phyloP scores from a whole-genome alignment of 441 rosid species.

The Erodium moschatum region DNA sequence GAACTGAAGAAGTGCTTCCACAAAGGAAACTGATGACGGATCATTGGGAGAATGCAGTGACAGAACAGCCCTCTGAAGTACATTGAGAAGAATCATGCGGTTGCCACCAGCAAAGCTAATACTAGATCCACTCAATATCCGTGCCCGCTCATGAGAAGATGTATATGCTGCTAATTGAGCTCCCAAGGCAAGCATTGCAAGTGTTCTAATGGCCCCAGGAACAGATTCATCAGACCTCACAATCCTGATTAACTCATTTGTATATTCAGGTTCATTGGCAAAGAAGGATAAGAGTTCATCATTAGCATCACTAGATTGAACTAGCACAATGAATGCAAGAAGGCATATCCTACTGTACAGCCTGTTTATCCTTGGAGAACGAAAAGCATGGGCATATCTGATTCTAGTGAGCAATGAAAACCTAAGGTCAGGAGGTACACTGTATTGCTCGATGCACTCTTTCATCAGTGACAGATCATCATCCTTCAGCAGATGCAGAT shows the following conservation, averaged over 20 bases:
- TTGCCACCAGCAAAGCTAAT: slow-evolving; percentile 88
- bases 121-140: slow-evolving; percentile 84
- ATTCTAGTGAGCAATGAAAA: slow-evolving; percentile 83
- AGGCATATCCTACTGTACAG: slow-evolving; percentile 87
- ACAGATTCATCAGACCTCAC: slow-evolving; percentile 81
- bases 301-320: slow-evolving; percentile 90
- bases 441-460: slow-evolving; percentile 70
- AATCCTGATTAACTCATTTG: slow-evolving; percentile 86
- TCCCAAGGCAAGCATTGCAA: slow-evolving; percentile 88
- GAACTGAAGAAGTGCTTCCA: slow-evolving; percentile 94
- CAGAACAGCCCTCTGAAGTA: slow-evolving; percentile 88
- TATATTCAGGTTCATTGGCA: slow-evolving; percentile 96
- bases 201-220: slow-evolving; percentile 83
- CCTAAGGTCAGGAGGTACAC: slow-evolving; percentile 65
- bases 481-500: slow-evolving; percentile 77
- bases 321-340: slow-evolving; percentile 89
- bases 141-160: slow-evolving; percentile 90
- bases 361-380: slow-evolving; percentile 78
- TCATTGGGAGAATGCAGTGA: slow-evolving; percentile 72
- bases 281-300: slow-evolving; percentile 85
- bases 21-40: slow-evolving; percentile 81
- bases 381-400: slow-evolving; percentile 89
- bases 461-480: slow-evolving; percentile 78
- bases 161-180: slow-evolving; percentile 95
- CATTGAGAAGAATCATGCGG: slow-evolving; percentile 87